Conservation (phyloP, 2,329 filamentous ascomycete species). For the Anisogramma anomala region DNA sequence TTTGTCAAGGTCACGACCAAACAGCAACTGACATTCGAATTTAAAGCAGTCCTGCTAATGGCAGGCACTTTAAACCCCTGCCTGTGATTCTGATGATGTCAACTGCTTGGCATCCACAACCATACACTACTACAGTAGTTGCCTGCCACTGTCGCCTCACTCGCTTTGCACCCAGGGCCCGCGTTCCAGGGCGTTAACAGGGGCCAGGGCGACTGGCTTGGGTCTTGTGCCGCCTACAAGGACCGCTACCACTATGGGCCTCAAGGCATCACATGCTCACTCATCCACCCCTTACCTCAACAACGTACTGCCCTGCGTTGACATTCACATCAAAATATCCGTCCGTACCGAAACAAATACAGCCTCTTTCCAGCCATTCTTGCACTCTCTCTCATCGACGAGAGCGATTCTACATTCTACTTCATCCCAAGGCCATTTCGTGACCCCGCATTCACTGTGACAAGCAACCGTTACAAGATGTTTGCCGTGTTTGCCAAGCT, state of each 20-base stretch:
- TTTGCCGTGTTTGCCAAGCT: constrained; percentile 69
- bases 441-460: neutral
- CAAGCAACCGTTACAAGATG: constrained; percentile 40
- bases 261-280: neutral
- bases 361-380: neutral
- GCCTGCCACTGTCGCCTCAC: neutral
- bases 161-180: too few relatives aligned
- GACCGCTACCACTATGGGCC: neutral
- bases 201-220: neutral
- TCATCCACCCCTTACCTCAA: too few relatives aligned
- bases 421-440: neutral
- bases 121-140: neutral
- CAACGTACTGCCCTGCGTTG: too few relatives aligned
- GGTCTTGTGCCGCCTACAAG: constrained; percentile 7
- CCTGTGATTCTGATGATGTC: neutral
- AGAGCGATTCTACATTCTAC: neutral
- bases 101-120: neutral
- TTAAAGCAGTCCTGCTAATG: too few relatives aligned
- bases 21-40: too few relatives aligned
- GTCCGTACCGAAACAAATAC: neutral
- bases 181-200: neutral
- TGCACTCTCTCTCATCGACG: neutral
- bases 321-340: neutral
- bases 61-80: neutral
- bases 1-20: too few relatives aligned